Percentiles rank a stretch among this genome's conserved stretches.
Evolutionary conservation across 768 basidiomycete species (phyloP).

Genomic region (Leccinum subtestaceum): DNA sequence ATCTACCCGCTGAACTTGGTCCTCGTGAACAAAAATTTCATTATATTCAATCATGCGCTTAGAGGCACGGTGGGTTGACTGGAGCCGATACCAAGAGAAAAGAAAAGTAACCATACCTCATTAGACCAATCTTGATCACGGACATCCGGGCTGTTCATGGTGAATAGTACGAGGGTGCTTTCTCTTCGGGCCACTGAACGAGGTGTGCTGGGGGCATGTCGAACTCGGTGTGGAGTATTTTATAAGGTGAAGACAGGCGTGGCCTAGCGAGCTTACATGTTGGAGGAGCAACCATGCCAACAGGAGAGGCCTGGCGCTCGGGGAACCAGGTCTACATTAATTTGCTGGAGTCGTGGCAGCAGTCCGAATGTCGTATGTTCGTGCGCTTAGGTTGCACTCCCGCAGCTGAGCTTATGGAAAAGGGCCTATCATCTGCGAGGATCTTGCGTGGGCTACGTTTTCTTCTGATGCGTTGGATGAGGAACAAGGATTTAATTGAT

Average conservation of each 20-base stretch:
- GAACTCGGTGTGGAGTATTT: background rate
- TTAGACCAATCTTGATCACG: background rate
- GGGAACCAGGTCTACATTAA: background rate
- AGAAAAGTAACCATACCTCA: background rate
- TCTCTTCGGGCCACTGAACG: background rate
- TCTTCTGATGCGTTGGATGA: too few relatives aligned
- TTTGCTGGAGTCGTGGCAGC: background rate
- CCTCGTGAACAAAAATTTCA: background rate
- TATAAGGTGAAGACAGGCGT: slow-evolving; percentile 3
- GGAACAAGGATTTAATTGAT: too few relatives aligned
- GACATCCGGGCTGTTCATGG: background rate
- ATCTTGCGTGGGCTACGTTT: too few relatives aligned
- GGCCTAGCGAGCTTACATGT: slow-evolving; percentile 1
- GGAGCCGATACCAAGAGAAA: background rate
- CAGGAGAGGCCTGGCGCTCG: background rate
- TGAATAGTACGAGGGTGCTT: background rate
- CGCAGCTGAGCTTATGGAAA: too few relatives aligned
- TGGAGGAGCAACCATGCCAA: background rate
- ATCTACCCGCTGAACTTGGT: background rate
- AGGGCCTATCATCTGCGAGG: too few relatives aligned
- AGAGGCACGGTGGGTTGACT: background rate
- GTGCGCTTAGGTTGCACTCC: too few relatives aligned
- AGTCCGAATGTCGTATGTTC: background rate
- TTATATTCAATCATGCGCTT: background rate
- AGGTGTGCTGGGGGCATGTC: background rate